Conservation (phyloP, 345 rosid species). For the Populus davidiana region DNA sequence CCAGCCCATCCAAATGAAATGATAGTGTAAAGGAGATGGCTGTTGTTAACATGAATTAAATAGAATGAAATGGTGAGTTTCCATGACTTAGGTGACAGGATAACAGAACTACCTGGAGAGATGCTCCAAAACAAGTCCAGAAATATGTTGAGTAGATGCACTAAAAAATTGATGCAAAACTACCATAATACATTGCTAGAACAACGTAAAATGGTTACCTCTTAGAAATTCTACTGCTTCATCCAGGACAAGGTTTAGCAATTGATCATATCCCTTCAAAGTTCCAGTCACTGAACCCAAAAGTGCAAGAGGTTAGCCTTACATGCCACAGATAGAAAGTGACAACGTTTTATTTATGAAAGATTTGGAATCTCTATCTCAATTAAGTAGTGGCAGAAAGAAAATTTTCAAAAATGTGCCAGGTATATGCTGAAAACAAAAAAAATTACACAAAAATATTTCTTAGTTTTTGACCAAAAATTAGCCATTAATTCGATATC, state of each 20-base stretch:
- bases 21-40: neutral
- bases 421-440: neutral
- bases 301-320: neutral
- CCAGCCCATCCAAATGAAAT: neutral
- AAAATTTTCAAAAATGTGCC: neutral
- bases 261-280: conserved; percentile 88
- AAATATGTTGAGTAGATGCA: neutral
- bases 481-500: neutral
- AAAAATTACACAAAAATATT: neutral
- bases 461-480: neutral
- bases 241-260: conserved; percentile 91
- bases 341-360: neutral
- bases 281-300: conserved; percentile 76
- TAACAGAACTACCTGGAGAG: neutral
- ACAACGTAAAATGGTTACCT: conserved; percentile 43
- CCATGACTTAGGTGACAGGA: neutral
- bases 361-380: neutral
- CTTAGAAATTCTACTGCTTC: conserved; percentile 79
- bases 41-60: neutral
- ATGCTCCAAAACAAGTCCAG: neutral
- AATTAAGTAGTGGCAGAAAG: neutral
- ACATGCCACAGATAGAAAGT: neutral
- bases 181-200: neutral
- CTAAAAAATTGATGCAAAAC: neutral
- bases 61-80: neutral